Conservation (phyloP, 176 grass and related monocot genomes). For the Oryza glumipatula region DNA sequence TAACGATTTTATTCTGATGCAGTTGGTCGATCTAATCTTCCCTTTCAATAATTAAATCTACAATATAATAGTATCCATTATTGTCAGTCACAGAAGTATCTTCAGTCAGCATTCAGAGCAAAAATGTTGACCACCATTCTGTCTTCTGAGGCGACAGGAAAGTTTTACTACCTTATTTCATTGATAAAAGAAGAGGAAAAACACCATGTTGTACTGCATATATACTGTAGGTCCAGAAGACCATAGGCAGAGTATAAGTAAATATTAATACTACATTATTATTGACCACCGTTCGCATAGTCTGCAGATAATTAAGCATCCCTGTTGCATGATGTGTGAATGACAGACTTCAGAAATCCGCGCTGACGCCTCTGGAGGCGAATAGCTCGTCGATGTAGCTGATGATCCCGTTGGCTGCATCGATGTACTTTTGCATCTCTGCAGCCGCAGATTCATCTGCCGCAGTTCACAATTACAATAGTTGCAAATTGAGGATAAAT, state of each 20-base stretch:
- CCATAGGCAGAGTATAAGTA: not conserved
- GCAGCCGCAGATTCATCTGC: not conserved
- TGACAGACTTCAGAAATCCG: not conserved
- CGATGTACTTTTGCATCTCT: not conserved
- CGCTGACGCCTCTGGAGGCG: not conserved
- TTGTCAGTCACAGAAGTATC: not conserved
- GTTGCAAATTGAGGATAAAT: not conserved
- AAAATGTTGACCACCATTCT: too few relatives aligned
- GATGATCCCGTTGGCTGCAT: not conserved
- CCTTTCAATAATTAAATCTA: not conserved
- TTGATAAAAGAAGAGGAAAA: not conserved
- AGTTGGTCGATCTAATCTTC: not conserved
- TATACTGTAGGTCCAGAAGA: not conserved
- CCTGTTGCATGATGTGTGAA: too few relatives aligned
- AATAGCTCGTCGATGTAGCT: not conserved
- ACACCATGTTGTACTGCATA: not conserved
- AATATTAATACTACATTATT: not conserved
- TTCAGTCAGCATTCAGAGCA: not conserved
- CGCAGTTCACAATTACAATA: not conserved
- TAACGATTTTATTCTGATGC: not conserved
- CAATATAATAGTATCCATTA: not conserved
- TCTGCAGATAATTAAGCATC: not conserved
- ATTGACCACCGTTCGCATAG: not conserved
- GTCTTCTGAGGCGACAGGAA: too few relatives aligned
- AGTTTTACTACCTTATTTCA: not conserved